Base-by-base conservation (phyloP, 1,139 yeast genomes). In the Sugiyamaella japonica region DNA sequence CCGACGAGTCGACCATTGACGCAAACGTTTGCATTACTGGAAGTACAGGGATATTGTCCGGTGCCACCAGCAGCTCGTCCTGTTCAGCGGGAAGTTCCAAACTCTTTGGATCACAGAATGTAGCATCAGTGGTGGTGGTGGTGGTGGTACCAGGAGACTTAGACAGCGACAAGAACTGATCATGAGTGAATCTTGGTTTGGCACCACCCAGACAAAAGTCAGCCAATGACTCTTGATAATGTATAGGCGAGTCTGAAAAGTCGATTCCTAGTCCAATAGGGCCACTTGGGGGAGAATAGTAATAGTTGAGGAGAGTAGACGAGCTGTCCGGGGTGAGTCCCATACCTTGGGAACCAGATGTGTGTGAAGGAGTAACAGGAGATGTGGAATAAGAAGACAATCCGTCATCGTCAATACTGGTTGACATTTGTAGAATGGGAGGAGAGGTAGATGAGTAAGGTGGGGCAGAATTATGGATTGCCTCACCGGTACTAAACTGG, bases 81-180 rank as follows among this genome's bases (percentile, higher is more conserved):
- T 34, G 8, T 7, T 36, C 42, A 36, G 15, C 15, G n/a, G 40
- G 34, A 41, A 62, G 55, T 2, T 59, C 65, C 45, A 62, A 51
- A 13, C 59, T 53, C 51, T 61, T 61, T 31, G 65, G 65, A 48
- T 62, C 65, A 52, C 65, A 62, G 55, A 62, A 62, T 5, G 52
- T 50, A 12, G 56, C 23, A 23, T 41, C 47, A 23, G 23, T 34
- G 12, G 41, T 23, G 13, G 52, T 20, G 12, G 34, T 7, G 34
- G 25, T 23, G 12, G 43, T 20, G 20, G 25, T 40, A 13, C 41
- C 48, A 13, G 52, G 37, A 32, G 47, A 34, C 16, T 49, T 41
- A 10, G 48, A 23, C n/a, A 49, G 9, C 6, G 52, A 29, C n/a
- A 49, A 12, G 29, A 32, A 32, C 16, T 36, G 25, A 17, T 36